Evolutionary conservation across 371 early-diverging fungal genomes (phyloP).

Genomic region (Mortierella sp.): DNA sequence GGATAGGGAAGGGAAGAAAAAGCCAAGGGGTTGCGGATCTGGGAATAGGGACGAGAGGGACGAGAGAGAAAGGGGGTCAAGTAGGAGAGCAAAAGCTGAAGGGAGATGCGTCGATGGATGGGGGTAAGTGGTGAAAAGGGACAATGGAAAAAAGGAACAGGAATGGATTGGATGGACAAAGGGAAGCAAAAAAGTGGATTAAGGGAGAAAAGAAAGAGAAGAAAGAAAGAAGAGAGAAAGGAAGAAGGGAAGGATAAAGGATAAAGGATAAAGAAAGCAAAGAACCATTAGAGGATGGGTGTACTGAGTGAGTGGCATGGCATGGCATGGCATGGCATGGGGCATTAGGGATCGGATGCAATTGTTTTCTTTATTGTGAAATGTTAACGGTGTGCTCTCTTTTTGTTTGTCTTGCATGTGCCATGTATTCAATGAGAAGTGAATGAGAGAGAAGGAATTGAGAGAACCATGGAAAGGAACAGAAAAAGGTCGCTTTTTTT

Average conservation of each 20-base stretch:
- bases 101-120: background rate
- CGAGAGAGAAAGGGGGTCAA: background rate
- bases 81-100: background rate
- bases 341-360: background rate
- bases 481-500: background rate
- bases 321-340: background rate
- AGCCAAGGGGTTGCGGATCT: constrained; percentile 2
- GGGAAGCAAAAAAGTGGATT: background rate
- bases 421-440: background rate
- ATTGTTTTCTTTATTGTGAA: background rate
- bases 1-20: background rate
- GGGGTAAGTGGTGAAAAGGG: too few relatives aligned
- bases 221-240: background rate
- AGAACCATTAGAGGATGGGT: background rate
- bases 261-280: background rate
- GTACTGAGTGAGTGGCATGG: background rate
- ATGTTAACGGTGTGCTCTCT: background rate
- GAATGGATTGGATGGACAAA: background rate
- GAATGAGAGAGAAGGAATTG: background rate
- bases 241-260: background rate
- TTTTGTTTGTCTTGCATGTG: constrained; percentile 10
- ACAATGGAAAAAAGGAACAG: background rate
- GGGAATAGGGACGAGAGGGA: constrained; percentile 8
- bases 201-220: background rate
- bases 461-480: too few relatives aligned